Percentiles rank a stretch among this genome's conserved stretches.
Evolutionary conservation across 345 rosid species (phyloP).

Genomic region (Lepidium aucheri): DNA sequence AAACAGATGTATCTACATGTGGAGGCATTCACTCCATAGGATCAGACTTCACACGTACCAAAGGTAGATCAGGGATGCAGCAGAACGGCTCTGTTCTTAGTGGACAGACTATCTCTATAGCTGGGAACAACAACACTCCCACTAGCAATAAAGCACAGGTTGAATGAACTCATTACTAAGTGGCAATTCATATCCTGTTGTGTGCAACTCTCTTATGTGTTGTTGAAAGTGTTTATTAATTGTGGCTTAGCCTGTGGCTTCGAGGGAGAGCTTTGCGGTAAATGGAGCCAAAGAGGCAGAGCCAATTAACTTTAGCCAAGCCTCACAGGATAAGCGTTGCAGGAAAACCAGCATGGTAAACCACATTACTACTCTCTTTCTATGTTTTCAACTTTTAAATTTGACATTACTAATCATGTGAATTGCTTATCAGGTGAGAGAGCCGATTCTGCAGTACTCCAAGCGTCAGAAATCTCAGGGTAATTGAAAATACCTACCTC

Average conservation of each 20-base stretch:
- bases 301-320: constrained; percentile 34
- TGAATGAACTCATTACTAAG: neutral
- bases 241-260: constrained; percentile 59
- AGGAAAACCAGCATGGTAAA: constrained; percentile 87
- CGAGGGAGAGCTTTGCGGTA: constrained; percentile 68
- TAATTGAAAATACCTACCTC: constrained; percentile 14
- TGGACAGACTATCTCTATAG: constrained; percentile 54
- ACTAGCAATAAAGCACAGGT: constrained; percentile 71
- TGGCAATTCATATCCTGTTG: neutral
- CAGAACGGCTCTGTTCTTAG: constrained; percentile 48
- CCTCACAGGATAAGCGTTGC: constrained; percentile 52
- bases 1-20: constrained; percentile 61
- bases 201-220: neutral
- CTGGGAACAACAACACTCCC: constrained; percentile 45
- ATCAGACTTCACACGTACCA: constrained; percentile 89
- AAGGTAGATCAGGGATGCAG: constrained; percentile 45
- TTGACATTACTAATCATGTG: too few relatives aligned
- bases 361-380: neutral
- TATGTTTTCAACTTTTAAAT: neutral
- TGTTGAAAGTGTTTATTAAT: neutral
- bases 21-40: constrained; percentile 87
- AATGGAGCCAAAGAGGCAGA: constrained; percentile 42
- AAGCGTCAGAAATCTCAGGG: constrained; percentile 81
- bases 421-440: constrained; percentile 58
- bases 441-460: constrained; percentile 65